Evolutionary conservation across 1,139 yeast genomes (phyloP).

Genomic region (Komagataea norvegica): DNA sequence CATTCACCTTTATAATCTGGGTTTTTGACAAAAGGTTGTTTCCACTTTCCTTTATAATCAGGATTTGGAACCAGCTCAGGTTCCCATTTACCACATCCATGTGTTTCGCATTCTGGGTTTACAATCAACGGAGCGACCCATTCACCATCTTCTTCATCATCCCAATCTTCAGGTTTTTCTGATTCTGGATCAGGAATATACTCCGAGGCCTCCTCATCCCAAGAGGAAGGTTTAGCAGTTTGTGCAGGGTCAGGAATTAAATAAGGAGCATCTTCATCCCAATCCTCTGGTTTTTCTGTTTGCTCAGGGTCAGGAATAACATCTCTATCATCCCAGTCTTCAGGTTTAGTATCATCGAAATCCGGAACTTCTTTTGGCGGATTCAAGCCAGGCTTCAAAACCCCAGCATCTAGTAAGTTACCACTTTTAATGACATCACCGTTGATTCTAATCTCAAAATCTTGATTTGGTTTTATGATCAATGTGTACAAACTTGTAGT

Average conservation of each 20-base stretch:
- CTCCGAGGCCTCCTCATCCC: constrained; percentile 65
- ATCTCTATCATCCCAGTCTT: constrained; percentile 71
- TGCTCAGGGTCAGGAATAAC: constrained; percentile 63
- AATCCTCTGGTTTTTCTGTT: constrained; percentile 67
- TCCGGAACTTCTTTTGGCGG: constrained; percentile 65
- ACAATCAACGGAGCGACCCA: constrained; percentile 67
- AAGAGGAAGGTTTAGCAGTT: constrained; percentile 66
- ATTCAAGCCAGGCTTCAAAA: constrained; percentile 57
- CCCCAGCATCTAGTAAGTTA: constrained; percentile 47
- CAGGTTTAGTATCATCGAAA: constrained; percentile 60
- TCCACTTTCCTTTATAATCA: constrained; percentile 74
- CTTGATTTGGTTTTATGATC: constrained; percentile 57
- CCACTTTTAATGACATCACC: constrained; percentile 74
- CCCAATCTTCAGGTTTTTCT: constrained; percentile 70
- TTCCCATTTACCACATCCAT: constrained; percentile 77
- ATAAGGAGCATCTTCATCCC: constrained; percentile 66
- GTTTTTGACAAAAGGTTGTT: constrained; percentile 58
- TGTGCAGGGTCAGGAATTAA: constrained; percentile 54
- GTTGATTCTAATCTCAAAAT: constrained; percentile 75
- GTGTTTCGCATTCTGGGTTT: constrained; percentile 65
- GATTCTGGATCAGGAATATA: constrained; percentile 65
- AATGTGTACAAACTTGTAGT: constrained; percentile 69
- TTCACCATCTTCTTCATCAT: constrained; percentile 81
- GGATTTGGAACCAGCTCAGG: constrained; percentile 66
- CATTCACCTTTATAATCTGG: constrained; percentile 79